Evolutionary conservation across 2,329 filamentous ascomycete species (phyloP), one percentile per base, ranked within the genome.

Genomic region (Hypoxylon sp.): DNA sequence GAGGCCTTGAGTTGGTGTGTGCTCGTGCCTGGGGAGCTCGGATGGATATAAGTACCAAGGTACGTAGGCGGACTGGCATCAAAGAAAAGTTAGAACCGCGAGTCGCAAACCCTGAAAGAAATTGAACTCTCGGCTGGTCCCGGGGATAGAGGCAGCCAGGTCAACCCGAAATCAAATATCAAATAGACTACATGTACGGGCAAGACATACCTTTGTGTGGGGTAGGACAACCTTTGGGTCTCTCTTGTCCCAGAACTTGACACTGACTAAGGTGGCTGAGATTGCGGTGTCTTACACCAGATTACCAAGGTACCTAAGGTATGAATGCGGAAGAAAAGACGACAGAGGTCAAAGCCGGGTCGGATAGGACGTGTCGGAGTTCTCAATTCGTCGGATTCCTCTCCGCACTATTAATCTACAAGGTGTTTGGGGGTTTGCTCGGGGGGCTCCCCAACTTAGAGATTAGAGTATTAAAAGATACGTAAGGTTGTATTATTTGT

Each of bases 241-340:
- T 46, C 58, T 56, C 54, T 59, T 55, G 49, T 62, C 58, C 34
- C 47, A 28, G 60, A 37, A 37, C 15, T 6, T 51, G 39, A 57
- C 48, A 56, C 57, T 44, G 55, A 58, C 57, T 44, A 58, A 39
- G 26, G 15, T 34, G 24, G 44, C 56, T 61, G 51, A 62, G 53
- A 65, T 63, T 62, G 34, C 26, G 24, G 51, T 68, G 65, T 68
- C 65, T 68, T 48, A 41, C n/a, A 20, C 37, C 20, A 41, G 37
- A 20, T 41, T 41, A 55, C n/a, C n/a, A n/a, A n/a, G n/a, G n/a
- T n/a, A n/a, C n/a, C n/a, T n/a, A n/a, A n/a, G 55, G 49, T 68
- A 66, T 63, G 63, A 56, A 68, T 66, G 20, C 65, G 65, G 65
- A 65, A 59, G 50, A 68, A 50, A 68, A 17, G 56, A 56, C 37